Evolutionary conservation across 345 rosid genomes (phyloP), one percentile per base, ranked within the genome.

Genomic region (Brassica juncea): DNA sequence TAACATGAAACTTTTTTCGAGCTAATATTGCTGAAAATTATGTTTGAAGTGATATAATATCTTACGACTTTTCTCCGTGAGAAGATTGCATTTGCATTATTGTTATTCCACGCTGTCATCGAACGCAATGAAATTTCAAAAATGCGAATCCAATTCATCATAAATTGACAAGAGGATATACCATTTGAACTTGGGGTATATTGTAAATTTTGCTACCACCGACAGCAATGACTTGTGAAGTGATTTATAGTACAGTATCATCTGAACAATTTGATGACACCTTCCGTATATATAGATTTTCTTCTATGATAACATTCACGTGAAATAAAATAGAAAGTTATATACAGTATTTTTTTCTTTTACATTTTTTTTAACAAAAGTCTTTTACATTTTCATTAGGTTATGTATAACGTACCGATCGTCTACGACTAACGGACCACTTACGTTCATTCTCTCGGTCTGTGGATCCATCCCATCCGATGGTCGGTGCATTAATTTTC

Each of bases 61-160:
- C 28, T 60, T 70, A 60, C 9, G 31, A 55, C 42, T 27, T 55
- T 64, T 9, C 5, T 71, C 35, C 55, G 35, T 60, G 37, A 52
- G 16, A 42, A 39, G 42, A 63, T 47, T 23, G 3, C 39, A 63
- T 64, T 49, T 23, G 70, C n/a, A 49, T 62, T 77, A 58, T 39
- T 77, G 12, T 19, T 60, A 60, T 77, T 63, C 66, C 32, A 77
- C 37, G 27, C 71, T 77, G 47, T 65, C 34, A 72, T 72, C 61
- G 14, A 65, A 66, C 67, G 52, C 72, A 37, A 78, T 19, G 19
- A 28, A 30, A 28, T 6, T 12, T 8, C 3, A 11, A 16, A 59
- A 70, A 23, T 11, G 1, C 37, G 71, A 63, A 77, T 77, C 75
- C 57, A 52, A 35, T 79, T 14, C 55, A 47, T 78, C 70, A 67